These are phyloP conservation scores for Lepidium sativum DNA, from an alignment of 345 rosid genomes.

Conservation along the genomic window DNA sequence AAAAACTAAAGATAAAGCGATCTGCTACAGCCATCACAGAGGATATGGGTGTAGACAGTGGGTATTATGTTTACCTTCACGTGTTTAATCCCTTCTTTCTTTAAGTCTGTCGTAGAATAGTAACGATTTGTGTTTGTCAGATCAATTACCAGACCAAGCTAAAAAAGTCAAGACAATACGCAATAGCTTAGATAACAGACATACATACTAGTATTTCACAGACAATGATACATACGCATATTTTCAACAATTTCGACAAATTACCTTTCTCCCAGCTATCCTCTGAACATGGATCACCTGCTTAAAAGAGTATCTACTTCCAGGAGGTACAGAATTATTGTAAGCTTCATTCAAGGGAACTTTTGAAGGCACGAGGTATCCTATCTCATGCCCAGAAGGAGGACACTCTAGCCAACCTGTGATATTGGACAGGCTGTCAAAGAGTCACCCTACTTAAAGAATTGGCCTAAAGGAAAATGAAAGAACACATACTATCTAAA, in stretches of 20 bases:
- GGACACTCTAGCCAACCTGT: conserved; percentile 99
- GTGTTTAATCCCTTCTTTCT: conserved; percentile 77
- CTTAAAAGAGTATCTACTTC: conserved; percentile 94
- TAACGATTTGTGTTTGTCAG: conserved; percentile 91
- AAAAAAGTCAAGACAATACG: conserved; percentile 17
- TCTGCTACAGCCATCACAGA: not conserved
- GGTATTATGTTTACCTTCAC: conserved; percentile 53
- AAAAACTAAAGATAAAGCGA: conserved; percentile 8
- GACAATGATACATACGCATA: not conserved
- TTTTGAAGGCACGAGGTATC: conserved; percentile 77
- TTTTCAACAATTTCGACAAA: conserved; percentile 4
- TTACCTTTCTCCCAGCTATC: conserved; percentile 76
- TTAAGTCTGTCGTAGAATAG: conserved; percentile 64
- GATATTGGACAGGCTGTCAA: conserved; percentile 14
- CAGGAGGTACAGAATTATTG: conserved; percentile 70
- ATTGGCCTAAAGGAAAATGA: not conserved
- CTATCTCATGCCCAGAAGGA: conserved; percentile 61
- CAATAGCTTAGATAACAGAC: conserved; percentile 1
- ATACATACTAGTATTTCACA: not conserved
- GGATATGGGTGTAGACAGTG: not conserved
- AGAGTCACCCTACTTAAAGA: conserved; percentile 11
- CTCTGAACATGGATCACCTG: conserved; percentile 75
- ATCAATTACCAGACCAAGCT: conserved; percentile 99
- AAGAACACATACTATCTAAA: conserved; percentile 1
- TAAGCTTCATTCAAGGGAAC: conserved; percentile 86